Evolutionary conservation across 1,284 basidiomycete species (phyloP).

Genomic region (Lentinula novae-zelandiae): DNA sequence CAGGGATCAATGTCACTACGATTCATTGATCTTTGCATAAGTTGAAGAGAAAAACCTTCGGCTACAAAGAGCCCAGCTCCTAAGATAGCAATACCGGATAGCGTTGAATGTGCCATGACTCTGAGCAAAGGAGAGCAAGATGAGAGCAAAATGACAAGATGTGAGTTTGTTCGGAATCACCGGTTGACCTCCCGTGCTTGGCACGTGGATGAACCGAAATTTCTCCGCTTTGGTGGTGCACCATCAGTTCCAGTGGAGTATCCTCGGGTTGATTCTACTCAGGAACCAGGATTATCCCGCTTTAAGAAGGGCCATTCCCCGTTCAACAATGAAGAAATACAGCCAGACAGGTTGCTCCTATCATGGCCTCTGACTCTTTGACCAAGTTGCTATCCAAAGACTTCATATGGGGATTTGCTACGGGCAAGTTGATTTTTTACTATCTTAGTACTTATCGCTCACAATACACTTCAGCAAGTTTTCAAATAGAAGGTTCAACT

Average conservation of each 20-base stretch:
- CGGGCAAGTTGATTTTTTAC: slow-evolving; percentile 39
- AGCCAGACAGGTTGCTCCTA: background rate
- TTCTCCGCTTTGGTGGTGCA: background rate
- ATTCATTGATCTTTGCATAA: background rate
- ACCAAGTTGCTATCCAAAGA: slow-evolving; percentile 38
- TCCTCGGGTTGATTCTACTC: slow-evolving; percentile 35
- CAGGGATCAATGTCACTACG: slow-evolving; percentile 6
- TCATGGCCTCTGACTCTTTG: background rate
- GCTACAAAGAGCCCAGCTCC: slow-evolving; percentile 74
- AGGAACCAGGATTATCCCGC: slow-evolving; percentile 32
- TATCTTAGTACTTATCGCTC: slow-evolving; percentile 8
- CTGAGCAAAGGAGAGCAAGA: background rate
- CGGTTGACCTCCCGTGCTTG: background rate
- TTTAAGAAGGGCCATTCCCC: slow-evolving; percentile 27
- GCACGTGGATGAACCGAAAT: background rate
- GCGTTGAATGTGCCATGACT: background rate
- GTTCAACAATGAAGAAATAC: slow-evolving; percentile 1
- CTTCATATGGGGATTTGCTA: slow-evolving; percentile 73
- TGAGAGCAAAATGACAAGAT: slow-evolving; percentile 2
- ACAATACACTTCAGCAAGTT: slow-evolving; percentile 38
- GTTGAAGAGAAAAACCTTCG: slow-evolving; percentile 43
- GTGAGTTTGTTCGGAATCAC: background rate
- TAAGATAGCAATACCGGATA: slow-evolving; percentile 44
- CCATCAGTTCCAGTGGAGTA: slow-evolving; percentile 24
- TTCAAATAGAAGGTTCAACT: slow-evolving; percentile 68